Base-by-base conservation (phyloP, 23 red algal genomes). In the Gracilaria caudata region DNA sequence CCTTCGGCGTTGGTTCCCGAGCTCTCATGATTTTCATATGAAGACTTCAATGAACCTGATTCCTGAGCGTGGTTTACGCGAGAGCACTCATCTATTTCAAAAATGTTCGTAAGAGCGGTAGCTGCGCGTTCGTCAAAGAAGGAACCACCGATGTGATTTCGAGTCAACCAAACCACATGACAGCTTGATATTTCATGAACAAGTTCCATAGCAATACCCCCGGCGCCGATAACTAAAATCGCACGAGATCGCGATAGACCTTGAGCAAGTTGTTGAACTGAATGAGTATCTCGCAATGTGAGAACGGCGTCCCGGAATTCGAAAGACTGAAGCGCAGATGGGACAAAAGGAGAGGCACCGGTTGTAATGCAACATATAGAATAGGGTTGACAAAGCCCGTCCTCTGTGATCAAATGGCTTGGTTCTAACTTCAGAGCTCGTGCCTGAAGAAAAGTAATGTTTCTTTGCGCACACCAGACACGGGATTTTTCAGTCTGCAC, bases 141-240 rank as follows among this genome's bases (percentile, higher is more conserved):
- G 1, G 80, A 61, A 81, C 86, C 57, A 11, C 96, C 96, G 51
- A 98, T 47, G 51, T 89, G 84, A 12, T 91, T 91, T 25, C 88
- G 73, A 47, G 92, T 58, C 23, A 98, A 56, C 96, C 96, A 98
- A 59, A 88, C 68, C 26, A 98, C 86, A 20, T 85, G 64, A 55
- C 87, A 88, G 11, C 63, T 73, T 32, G 56, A 28, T 55, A 92
- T 74, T 1, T 59, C 96, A 72, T 94, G 86, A 11, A 89, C 96
- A 68, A 98, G 44, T 78, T 98, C 96, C 82, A 98, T 79, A 11
- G 81, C 96, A 83, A 98, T 98, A 34, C 96, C 92, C 19, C 96
- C 96, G 37, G 90, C 94, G 6, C 96, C 96, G 20, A 98, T 64
- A 40, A 98, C 56, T 59, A 82, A 49, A 28, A 94, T 33, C 25